Conservation (phyloP, 345 rosid genomes). For the Kandelia obovata region DNA sequence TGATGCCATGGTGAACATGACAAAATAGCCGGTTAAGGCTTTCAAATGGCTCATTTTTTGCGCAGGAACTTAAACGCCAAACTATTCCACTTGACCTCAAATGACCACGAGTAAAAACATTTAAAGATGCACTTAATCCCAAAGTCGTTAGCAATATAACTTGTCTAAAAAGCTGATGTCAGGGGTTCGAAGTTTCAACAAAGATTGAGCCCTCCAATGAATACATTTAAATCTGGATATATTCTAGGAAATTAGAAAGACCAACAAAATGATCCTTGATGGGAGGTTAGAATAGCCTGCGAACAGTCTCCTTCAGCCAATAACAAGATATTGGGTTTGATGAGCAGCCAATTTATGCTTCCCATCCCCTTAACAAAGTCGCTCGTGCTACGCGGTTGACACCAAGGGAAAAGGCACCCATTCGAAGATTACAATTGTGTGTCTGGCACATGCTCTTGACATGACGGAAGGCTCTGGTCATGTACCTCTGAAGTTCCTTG, state of each 20-base stretch:
- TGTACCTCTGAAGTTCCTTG: slow-evolving; percentile 67
- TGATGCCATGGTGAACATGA: too few species aligned
- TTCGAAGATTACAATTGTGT: slow-evolving; percentile 83
- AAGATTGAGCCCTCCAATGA: background rate
- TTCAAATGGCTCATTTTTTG: too few species aligned
- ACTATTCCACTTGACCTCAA: background rate
- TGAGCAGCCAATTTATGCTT: slow-evolving; percentile 42
- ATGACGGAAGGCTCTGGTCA: slow-evolving; percentile 79
- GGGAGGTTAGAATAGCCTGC: background rate
- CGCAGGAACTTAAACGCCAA: background rate
- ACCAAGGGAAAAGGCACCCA: slow-evolving; percentile 99
- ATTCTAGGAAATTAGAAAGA: background rate
- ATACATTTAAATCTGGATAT: background rate
- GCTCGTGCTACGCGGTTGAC: slow-evolving; percentile 96
- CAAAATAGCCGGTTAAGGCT: too few species aligned
- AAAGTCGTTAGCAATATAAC: background rate
- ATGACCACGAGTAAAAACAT: background rate
- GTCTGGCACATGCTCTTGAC: slow-evolving; percentile 88
- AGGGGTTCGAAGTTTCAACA: background rate
- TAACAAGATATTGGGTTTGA: background rate
- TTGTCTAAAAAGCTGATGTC: background rate
- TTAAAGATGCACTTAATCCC: background rate
- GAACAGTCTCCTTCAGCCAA: slow-evolving; percentile 2
- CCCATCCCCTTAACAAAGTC: slow-evolving; percentile 89
- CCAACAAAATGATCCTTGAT: background rate